phyloP scores from a whole-genome alignment of 2,329 filamentous ascomycete genomes.

The Dothideomycetes sp. region DNA sequence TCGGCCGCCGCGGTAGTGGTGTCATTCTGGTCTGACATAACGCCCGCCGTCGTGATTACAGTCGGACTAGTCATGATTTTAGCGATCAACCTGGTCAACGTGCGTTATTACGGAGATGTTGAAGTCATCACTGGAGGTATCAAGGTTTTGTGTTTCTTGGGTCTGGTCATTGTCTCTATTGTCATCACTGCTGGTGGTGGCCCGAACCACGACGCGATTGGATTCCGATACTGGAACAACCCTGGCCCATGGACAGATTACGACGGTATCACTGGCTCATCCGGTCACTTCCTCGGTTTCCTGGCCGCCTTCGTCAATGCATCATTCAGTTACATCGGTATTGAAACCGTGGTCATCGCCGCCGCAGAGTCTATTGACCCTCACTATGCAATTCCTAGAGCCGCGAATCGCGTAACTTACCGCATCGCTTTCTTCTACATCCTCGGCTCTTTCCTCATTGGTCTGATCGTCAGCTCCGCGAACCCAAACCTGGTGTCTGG shows the following conservation, averaged over 20 bases:
- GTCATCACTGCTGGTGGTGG: conserved; percentile 30
- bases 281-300: conserved; percentile 20
- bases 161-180: conserved; percentile 25
- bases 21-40: conserved; percentile 15
- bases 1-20: conserved; percentile 17
- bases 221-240: conserved; percentile 15
- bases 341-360: conserved; percentile 43
- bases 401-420: conserved; percentile 40
- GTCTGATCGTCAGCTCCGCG: conserved; percentile 47
- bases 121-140: conserved; percentile 15
- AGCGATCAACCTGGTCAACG: conserved; percentile 15
- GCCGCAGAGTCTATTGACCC: conserved; percentile 45
- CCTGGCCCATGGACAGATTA: conserved; percentile 20
- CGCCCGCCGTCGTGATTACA: conserved; percentile 12
- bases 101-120: conserved; percentile 12
- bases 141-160: conserved; percentile 27
- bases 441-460: conserved; percentile 44
- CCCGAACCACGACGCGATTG: conserved; percentile 21
- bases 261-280: conserved; percentile 19
- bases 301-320: conserved; percentile 23
- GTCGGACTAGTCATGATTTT: conserved; percentile 14
- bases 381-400: conserved; percentile 39
- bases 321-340: conserved; percentile 41
- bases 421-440: conserved; percentile 48
- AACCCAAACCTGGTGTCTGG: conserved; percentile 41